These are phyloP conservation scores for Cytidiella melzeri DNA, from an alignment of 768 basidiomycete genomes.

Conservation along the genomic window DNA sequence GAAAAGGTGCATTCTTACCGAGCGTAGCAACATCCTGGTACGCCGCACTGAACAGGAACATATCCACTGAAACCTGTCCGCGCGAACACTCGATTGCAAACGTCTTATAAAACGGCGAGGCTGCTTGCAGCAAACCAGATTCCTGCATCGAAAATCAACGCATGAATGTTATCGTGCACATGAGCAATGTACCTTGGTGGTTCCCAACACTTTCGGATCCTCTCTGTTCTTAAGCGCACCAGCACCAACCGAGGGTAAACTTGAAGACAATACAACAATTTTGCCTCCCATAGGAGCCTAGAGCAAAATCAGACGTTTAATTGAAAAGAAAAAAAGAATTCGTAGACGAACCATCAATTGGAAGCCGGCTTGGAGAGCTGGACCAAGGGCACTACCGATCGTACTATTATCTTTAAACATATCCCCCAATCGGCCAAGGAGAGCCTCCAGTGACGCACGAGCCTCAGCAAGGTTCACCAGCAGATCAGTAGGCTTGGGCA, in stretches of 20 bases:
- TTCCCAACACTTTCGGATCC: slow-evolving; percentile 93
- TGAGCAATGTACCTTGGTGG: slow-evolving; percentile 60
- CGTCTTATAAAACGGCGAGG: slow-evolving; percentile 93
- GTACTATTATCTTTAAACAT: slow-evolving; percentile 98
- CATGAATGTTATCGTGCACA: not conserved
- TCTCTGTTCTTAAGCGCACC: slow-evolving; percentile 95
- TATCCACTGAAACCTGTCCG: slow-evolving; percentile 95
- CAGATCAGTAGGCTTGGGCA: slow-evolving; percentile 95
- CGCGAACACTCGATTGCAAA: slow-evolving; percentile 98
- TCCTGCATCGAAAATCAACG: slow-evolving; percentile 44
- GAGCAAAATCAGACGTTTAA: not conserved
- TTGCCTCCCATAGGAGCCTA: slow-evolving; percentile 93
- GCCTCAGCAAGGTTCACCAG: slow-evolving; percentile 90
- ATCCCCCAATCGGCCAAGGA: slow-evolving; percentile 80
- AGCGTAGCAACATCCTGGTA: slow-evolving; percentile 96
- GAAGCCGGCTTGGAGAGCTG: slow-evolving; percentile 92
- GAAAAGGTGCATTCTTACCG: slow-evolving; percentile 57
- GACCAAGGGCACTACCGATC: slow-evolving; percentile 90
- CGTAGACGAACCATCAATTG: slow-evolving; percentile 71
- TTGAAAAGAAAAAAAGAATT: not conserved
- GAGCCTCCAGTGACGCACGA: slow-evolving; percentile 68
- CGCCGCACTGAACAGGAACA: slow-evolving; percentile 93
- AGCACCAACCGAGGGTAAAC: slow-evolving; percentile 80
- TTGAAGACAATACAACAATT: slow-evolving; percentile 80
- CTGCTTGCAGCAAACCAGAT: slow-evolving; percentile 88